Conservation (phyloP, 139 green algal species). For the Micractinium sp. region DNA sequence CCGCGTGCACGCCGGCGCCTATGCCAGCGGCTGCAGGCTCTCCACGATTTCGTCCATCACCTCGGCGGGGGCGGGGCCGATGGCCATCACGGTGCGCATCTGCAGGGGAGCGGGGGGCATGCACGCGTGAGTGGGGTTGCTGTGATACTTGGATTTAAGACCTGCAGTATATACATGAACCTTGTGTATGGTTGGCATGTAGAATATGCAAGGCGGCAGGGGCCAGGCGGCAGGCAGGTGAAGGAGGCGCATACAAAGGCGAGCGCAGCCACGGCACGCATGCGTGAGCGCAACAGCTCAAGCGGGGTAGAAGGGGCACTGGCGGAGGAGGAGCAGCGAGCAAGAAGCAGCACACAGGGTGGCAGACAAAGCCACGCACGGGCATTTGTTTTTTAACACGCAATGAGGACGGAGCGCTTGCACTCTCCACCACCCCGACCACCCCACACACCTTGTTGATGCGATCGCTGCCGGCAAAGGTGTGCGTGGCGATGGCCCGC, state of each 20-base stretch:
- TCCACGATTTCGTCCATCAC: not conserved
- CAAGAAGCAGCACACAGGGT: too few relatives aligned
- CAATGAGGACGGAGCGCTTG: too few relatives aligned
- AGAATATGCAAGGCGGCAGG: too few relatives aligned
- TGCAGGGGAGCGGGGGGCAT: not conserved
- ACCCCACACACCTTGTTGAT: not conserved
- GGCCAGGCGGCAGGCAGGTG: too few relatives aligned
- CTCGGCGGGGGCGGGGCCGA: not conserved
- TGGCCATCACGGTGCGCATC: slow-evolving; percentile 20
- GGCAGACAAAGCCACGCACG: not conserved
- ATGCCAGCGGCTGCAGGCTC: not conserved
- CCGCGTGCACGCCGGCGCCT: too few relatives aligned
- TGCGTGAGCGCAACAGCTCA: too few relatives aligned
- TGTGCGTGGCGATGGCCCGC: slow-evolving; percentile 12
- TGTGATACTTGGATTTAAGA: not conserved
- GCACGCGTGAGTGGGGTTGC: not conserved
- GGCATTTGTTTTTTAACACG: too few relatives aligned
- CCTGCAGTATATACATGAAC: not conserved
- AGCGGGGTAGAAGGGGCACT: too few relatives aligned
- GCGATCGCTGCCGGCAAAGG: slow-evolving; percentile 4
- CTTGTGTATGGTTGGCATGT: too few relatives aligned
- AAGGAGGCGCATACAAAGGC: too few relatives aligned
- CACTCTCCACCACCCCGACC: not conserved
- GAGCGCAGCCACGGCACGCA: too few relatives aligned
- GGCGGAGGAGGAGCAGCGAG: too few relatives aligned